Percentiles rank a stretch among this genome's conserved stretches.
phyloP scores from a whole-genome alignment of 164 flowering plant genomes.

The Stephania yunnanensis region DNA sequence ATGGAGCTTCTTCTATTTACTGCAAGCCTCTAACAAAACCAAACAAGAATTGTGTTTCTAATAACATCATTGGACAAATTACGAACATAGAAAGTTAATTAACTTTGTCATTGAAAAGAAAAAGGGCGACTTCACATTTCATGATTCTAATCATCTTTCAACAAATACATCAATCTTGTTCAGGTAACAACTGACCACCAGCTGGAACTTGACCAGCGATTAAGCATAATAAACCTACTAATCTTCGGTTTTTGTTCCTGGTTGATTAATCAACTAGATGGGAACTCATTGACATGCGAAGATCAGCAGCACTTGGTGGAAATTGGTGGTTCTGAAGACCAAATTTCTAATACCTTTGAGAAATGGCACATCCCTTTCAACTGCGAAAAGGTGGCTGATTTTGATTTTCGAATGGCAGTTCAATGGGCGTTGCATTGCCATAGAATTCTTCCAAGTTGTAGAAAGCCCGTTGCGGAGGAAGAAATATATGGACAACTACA shows the following conservation, averaged over 20 bases:
- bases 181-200: background rate
- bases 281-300: background rate
- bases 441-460: conserved; percentile 98
- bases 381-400: conserved; percentile 44
- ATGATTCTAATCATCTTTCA: background rate
- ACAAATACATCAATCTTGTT: background rate
- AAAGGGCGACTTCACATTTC: background rate
- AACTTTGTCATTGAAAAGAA: background rate
- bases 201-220: background rate
- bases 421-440: conserved; percentile 74
- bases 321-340: conserved; percentile 1
- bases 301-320: background rate
- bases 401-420: conserved; percentile 73
- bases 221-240: background rate
- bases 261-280: background rate
- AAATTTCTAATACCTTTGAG: background rate
- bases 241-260: background rate
- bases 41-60: too few relatives aligned
- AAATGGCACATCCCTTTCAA: conserved; percentile 19
- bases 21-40: too few relatives aligned
- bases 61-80: too few relatives aligned
- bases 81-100: too few relatives aligned
- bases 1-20: too few relatives aligned
- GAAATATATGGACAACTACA: conserved; percentile 88
- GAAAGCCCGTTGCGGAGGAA: conserved; percentile 68